Evolutionary conservation across 768 basidiomycete species (phyloP).

Genomic region (Porphyrellus cyaneotinctus): DNA sequence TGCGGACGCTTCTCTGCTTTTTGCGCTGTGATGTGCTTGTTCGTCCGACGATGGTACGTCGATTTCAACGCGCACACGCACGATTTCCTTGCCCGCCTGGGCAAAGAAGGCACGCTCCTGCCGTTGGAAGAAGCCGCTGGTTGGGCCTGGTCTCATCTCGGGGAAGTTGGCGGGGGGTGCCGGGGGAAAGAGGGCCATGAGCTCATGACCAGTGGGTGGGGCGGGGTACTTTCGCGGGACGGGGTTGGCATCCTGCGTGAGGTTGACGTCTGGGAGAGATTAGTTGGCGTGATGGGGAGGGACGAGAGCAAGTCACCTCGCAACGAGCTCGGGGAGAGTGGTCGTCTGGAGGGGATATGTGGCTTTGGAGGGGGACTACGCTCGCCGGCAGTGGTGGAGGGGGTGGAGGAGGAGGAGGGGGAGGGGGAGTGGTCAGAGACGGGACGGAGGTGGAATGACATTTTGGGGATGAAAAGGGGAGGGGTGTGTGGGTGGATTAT

Average conservation of each 20-base stretch:
- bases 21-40: too few relatives aligned
- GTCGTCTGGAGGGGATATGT: constrained; percentile 42
- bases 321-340: constrained; percentile 60
- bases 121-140: constrained; percentile 66
- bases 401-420: constrained; percentile 52
- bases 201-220: constrained; percentile 76
- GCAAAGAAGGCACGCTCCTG: constrained; percentile 82
- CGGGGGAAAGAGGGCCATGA: constrained; percentile 82
- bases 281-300: constrained; percentile 7
- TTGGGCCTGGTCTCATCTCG: constrained; percentile 58
- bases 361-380: constrained; percentile 35
- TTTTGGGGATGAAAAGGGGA: constrained; percentile 15
- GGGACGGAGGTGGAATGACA: constrained; percentile 55
- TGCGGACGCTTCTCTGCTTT: constrained; percentile 23
- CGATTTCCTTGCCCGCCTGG: constrained; percentile 72
- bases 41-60: constrained; percentile 40
- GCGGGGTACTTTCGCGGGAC: constrained; percentile 61
- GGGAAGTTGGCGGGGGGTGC: constrained; percentile 54
- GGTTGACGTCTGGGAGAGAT: constrained; percentile 54
- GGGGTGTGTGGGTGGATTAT: constrained; percentile 17
- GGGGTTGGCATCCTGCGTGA: constrained; percentile 49
- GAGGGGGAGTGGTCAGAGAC: constrained; percentile 46
- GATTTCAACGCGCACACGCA: constrained; percentile 68
- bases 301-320: constrained; percentile 41
- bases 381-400: constrained; percentile 44